phyloP scores from a whole-genome alignment of 148 eudicot genomes.

The Diospyros lotus region DNA sequence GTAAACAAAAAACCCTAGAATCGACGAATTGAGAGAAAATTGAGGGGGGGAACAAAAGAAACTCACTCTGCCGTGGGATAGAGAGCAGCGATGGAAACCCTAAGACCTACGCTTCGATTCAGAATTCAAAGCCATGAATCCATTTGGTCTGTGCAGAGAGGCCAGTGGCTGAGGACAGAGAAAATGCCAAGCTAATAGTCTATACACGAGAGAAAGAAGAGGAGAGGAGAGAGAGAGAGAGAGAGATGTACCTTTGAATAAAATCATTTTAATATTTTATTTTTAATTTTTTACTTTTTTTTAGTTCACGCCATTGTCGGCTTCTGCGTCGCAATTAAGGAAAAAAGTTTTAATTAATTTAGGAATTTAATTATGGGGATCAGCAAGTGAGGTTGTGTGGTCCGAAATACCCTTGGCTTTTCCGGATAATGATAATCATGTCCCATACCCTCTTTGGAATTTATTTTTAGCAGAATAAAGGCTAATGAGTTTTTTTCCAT shows the following conservation, averaged over 20 bases:
- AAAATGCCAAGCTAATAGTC: background rate
- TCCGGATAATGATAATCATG: constrained; percentile 6
- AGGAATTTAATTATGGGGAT: background rate
- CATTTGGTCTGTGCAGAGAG: constrained; percentile 21
- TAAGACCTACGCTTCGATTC: constrained; percentile 12
- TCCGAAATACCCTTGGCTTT: background rate
- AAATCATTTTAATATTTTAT: background rate
- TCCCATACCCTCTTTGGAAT: background rate
- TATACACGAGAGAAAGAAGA: background rate
- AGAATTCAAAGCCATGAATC: constrained; percentile 25
- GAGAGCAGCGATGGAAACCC: constrained; percentile 16
- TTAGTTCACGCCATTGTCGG: constrained; percentile 12
- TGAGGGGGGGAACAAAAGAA: background rate
- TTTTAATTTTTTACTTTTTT: background rate
- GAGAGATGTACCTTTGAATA: background rate
- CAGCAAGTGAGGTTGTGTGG: background rate
- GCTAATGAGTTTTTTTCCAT: too few relatives aligned
- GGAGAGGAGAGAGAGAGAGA: background rate
- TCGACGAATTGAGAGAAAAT: constrained; percentile 6
- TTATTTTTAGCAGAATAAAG: too few relatives aligned
- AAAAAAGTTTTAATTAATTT: background rate
- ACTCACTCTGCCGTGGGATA: background rate
- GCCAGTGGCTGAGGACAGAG: constrained; percentile 17
- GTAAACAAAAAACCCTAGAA: background rate
- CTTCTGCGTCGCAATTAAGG: background rate